Evolutionary conservation across 2,329 filamentous ascomycete genomes (phyloP).

Genomic region (Cryphonectria nitschkei): DNA sequence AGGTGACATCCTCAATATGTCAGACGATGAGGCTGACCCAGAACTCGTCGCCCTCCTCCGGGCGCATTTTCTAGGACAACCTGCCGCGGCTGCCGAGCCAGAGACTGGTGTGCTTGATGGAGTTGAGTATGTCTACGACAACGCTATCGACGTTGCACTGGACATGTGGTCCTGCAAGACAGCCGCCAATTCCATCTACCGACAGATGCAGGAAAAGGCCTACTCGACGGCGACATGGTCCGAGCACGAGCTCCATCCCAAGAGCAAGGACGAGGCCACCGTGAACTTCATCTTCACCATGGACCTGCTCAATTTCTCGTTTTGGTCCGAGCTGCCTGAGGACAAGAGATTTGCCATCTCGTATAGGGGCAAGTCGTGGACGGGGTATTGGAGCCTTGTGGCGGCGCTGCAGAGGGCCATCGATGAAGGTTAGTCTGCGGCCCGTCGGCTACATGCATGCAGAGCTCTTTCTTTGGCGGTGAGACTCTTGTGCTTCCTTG

Average conservation of each 20-base stretch:
- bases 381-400: conserved; percentile 93
- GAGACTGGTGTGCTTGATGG: conserved; percentile 82
- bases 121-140: conserved; percentile 87
- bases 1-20: conserved; percentile 57
- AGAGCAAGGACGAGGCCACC: conserved; percentile 75
- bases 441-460: neutral
- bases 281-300: conserved; percentile 96
- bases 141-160: conserved; percentile 89
- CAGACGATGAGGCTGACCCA: conserved; percentile 87
- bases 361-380: conserved; percentile 82
- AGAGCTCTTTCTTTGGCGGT: neutral
- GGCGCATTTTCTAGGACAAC: conserved; percentile 71
- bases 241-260: conserved; percentile 86
- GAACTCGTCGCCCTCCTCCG: conserved; percentile 87
- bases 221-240: conserved; percentile 90
- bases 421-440: conserved; percentile 69
- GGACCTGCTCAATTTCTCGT: conserved; percentile 96
- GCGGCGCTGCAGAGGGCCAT: conserved; percentile 84
- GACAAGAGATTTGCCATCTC: conserved; percentile 80
- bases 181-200: conserved; percentile 78
- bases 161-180: conserved; percentile 81
- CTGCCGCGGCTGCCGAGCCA: conserved; percentile 58
- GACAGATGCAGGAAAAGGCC: conserved; percentile 78
- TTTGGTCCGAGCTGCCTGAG: conserved; percentile 79
- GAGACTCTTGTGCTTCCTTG: conserved; percentile 27